These are phyloP conservation scores for Selaginella moellendorffii DNA, from an alignment of 75 land plant species.

Conservation along the genomic window DNA sequence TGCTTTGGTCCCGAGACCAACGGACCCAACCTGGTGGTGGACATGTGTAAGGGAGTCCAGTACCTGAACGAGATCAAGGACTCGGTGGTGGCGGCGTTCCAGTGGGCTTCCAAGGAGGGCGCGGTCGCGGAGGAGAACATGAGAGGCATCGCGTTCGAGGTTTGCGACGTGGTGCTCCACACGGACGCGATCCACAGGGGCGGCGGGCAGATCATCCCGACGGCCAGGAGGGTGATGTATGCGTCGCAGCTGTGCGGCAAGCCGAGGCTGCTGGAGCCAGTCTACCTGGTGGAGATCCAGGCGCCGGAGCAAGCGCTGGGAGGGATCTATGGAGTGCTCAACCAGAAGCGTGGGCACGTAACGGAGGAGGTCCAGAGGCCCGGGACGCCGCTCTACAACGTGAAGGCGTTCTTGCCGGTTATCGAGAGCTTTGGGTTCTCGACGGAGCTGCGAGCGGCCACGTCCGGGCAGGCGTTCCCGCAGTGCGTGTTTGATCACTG, in stretches of 20 bases:
- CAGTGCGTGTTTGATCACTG: slow-evolving; percentile 70
- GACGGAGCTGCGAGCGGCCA: slow-evolving; percentile 42
- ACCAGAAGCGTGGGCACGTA: slow-evolving; percentile 57
- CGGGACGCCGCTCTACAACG: slow-evolving; percentile 61
- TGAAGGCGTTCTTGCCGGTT: slow-evolving; percentile 65
- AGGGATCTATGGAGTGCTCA: slow-evolving; percentile 45
- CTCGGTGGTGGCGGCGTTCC: slow-evolving; percentile 63
- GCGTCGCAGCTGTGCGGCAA: slow-evolving; percentile 48
- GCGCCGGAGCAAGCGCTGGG: slow-evolving; percentile 51
- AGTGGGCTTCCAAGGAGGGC: slow-evolving; percentile 68
- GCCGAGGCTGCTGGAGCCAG: slow-evolving; percentile 41
- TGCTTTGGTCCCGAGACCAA: slow-evolving; percentile 65
- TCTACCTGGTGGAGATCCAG: slow-evolving; percentile 51
- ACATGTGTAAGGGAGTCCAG: slow-evolving; percentile 55
- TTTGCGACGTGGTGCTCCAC: slow-evolving; percentile 61
- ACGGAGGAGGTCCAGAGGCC: slow-evolving; percentile 66
- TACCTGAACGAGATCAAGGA: slow-evolving; percentile 27
- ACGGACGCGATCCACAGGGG: slow-evolving; percentile 67
- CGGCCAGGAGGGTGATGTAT: slow-evolving; percentile 49
- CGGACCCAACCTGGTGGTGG: slow-evolving; percentile 60
- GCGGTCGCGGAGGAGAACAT: slow-evolving; percentile 62
- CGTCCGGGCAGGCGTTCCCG: slow-evolving; percentile 70
- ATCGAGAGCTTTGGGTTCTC: slow-evolving; percentile 63
- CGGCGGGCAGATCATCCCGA: slow-evolving; percentile 55
- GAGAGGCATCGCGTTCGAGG: slow-evolving; percentile 52